Base-by-base conservation (phyloP, 805 yeast species). In the Teunomyces cretensis region DNA sequence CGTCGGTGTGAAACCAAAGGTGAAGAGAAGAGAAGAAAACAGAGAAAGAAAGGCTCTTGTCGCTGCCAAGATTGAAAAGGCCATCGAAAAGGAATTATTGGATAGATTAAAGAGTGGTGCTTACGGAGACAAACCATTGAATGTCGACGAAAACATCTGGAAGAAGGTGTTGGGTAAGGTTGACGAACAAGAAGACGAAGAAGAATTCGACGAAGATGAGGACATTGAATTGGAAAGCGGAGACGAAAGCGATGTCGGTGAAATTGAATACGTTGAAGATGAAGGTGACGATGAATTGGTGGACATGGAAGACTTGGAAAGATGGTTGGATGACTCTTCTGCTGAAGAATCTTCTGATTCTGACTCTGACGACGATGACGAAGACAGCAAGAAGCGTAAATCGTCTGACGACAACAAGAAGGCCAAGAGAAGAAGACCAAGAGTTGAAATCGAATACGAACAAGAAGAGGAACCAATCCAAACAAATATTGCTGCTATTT, bases 101-200 rank as follows among this genome's bases (percentile, higher is more conserved):
- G 97, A 91, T 44, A 83, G 99, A 68, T 79, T 94, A 61, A 94
- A 94, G 81, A 83, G 92, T 60, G 99, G 99, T 49, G 98, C 98
- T 2, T 94, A 94, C 63, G 99, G 99, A 53, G 98, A 94, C 62
- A 88, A 92, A 67, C 99, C 99, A 45, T 75, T 94, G 62, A 94
- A 94, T 60, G 98, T 94, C 30, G 98, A 94, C 58, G 97, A 92
- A 60, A 84, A 84, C 69, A 82, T 94, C 48, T 94, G 99, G 99
- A 85, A 86, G 78, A 88, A 84, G 72, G 95, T 94, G 17, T 79
- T 94, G 72, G 90, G 91, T 49, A 78, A 72, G 51, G 78, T 79
- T 54, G 83, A 74, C 44, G 68, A 70, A 22, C 69, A 68, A 35
- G 78, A 78, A 43, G 83, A 84, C 46, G 86, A 84, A 56, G 92